These are phyloP conservation scores for Fusarium devonianum DNA, from an alignment of 2,329 filamentous ascomycete genomes.

Conservation along the genomic window DNA sequence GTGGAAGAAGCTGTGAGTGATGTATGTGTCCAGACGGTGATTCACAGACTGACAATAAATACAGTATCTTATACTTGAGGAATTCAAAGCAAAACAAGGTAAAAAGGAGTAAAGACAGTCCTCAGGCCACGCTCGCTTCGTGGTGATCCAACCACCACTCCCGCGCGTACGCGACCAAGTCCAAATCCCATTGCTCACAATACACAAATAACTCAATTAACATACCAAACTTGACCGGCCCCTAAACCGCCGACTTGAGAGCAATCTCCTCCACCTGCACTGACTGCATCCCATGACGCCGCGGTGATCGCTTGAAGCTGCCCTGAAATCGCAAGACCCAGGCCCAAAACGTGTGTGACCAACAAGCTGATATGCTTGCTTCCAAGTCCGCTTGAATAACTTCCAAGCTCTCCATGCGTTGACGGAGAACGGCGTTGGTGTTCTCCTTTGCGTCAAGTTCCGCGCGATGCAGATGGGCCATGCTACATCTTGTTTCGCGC, in stretches of 20 bases:
- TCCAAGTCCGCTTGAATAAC: not conserved
- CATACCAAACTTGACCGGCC: too few relatives aligned
- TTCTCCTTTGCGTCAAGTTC: not conserved
- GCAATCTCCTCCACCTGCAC: not conserved
- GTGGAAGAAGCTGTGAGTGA: constrained; percentile 2
- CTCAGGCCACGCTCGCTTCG: too few relatives aligned
- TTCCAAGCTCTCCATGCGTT: not conserved
- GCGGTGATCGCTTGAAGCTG: not conserved
- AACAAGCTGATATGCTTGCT: not conserved
- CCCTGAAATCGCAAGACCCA: not conserved
- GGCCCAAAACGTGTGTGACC: not conserved
- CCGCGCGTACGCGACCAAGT: too few relatives aligned
- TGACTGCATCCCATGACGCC: not conserved
- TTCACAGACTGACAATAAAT: not conserved
- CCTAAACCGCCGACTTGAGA: too few relatives aligned
- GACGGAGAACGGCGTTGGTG: not conserved
- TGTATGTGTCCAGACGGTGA: not conserved
- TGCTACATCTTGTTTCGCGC: not conserved
- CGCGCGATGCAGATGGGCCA: not conserved
- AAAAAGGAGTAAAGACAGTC: not conserved
- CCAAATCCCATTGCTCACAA: too few relatives aligned
- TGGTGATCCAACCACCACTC: too few relatives aligned
- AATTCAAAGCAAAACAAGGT: not conserved
- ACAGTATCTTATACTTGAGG: not conserved
- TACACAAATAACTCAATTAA: too few relatives aligned